Evolutionary conservation across 1,139 yeast genomes (phyloP).

Genomic region (Suhomyces yuchorum): DNA sequence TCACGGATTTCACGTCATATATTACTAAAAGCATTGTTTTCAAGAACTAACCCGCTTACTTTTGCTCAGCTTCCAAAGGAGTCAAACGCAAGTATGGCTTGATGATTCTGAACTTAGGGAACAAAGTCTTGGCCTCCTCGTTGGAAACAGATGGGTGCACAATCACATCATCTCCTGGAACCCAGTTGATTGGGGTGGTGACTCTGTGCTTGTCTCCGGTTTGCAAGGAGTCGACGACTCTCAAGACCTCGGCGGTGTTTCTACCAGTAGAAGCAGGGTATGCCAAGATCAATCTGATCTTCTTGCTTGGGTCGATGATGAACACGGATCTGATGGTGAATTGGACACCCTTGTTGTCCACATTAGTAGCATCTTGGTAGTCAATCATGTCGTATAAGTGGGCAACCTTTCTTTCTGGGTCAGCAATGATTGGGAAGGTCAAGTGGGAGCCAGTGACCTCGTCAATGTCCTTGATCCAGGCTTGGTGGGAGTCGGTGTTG

Average conservation of each 20-base stretch:
- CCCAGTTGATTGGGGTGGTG: constrained; percentile 80
- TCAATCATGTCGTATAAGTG: constrained; percentile 88
- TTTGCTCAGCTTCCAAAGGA: constrained; percentile 19
- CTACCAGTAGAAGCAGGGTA: constrained; percentile 94
- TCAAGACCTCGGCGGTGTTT: constrained; percentile 82
- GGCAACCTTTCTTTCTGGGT: constrained; percentile 76
- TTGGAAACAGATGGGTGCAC: constrained; percentile 82
- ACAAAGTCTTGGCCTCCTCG: constrained; percentile 78
- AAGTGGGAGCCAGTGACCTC: constrained; percentile 74
- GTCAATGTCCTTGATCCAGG: constrained; percentile 87
- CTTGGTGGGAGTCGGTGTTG: constrained; percentile 70
- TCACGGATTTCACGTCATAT: neutral
- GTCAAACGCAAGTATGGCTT: constrained; percentile 68
- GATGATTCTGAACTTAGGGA: constrained; percentile 76
- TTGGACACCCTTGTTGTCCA: constrained; percentile 61
- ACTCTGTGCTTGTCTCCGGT: constrained; percentile 75
- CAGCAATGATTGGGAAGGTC: constrained; percentile 86
- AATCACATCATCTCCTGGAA: constrained; percentile 81
- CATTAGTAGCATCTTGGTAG: constrained; percentile 80
- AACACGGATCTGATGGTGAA: constrained; percentile 87
- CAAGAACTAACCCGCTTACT: neutral
- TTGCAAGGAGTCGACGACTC: constrained; percentile 86
- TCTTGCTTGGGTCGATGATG: constrained; percentile 84
- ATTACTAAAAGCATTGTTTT: neutral
- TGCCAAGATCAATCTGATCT: constrained; percentile 76